These are phyloP conservation scores for Fusarium aywerte DNA, from an alignment of 2,329 filamentous ascomycete genomes.

Conservation along the genomic window DNA sequence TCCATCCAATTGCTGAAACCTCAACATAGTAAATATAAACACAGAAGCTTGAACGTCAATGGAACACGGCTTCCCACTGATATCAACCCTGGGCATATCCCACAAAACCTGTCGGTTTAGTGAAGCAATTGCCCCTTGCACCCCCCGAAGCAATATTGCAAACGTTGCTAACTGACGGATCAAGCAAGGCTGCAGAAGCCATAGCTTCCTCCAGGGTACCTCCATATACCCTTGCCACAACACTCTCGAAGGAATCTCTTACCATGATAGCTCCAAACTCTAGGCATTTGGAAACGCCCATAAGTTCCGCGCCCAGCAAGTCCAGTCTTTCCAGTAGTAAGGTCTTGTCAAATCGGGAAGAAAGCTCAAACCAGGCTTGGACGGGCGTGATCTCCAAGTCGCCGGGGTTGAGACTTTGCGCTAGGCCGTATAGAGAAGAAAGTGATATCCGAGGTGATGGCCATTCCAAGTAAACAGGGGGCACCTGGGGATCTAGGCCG, in stretches of 20 bases:
- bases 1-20: not conserved
- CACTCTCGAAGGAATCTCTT: slow-evolving; percentile 59
- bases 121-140: not conserved
- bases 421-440: slow-evolving; percentile 57
- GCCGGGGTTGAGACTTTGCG: slow-evolving; percentile 56
- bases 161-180: slow-evolving; percentile 1
- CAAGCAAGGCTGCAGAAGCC: slow-evolving; percentile 20
- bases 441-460: slow-evolving; percentile 55
- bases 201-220: slow-evolving; percentile 36
- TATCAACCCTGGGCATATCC: slow-evolving; percentile 28
- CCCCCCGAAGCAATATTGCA: slow-evolving; percentile 5
- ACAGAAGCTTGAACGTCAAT: not conserved
- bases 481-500: slow-evolving; percentile 32
- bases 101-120: slow-evolving; percentile 7
- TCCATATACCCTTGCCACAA: slow-evolving; percentile 56
- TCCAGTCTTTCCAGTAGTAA: slow-evolving; percentile 54
- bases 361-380: slow-evolving; percentile 66
- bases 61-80: not conserved
- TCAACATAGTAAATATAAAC: not conserved
- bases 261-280: slow-evolving; percentile 61
- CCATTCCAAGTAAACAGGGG: slow-evolving; percentile 51
- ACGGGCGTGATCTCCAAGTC: slow-evolving; percentile 60
- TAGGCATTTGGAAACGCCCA: slow-evolving; percentile 58
- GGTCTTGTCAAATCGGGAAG: slow-evolving; percentile 53
- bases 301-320: slow-evolving; percentile 55